Conservation (phyloP, 2,329 filamentous ascomycete genomes). For the Diaporthe longicolla region DNA sequence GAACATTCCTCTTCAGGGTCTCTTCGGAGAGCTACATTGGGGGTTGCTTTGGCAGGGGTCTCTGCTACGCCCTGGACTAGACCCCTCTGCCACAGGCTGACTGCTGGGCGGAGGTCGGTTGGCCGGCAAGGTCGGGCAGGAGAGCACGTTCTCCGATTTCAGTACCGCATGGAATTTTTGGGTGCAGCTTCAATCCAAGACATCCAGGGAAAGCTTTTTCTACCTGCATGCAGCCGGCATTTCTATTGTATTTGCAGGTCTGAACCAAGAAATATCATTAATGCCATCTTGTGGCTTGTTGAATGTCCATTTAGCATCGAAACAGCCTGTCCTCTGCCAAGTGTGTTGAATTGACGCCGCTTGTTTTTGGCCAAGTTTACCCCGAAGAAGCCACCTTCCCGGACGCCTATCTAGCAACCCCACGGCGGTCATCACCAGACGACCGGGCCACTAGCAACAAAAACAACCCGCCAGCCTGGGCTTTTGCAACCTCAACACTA, state of each 20-base stretch:
- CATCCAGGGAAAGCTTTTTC: background rate
- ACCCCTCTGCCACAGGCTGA: background rate
- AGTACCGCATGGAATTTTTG: constrained; percentile 1
- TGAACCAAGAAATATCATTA: background rate
- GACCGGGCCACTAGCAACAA: background rate
- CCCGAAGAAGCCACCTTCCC: constrained; percentile 41
- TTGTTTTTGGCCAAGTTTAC: background rate
- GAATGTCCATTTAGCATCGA: background rate
- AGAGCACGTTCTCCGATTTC: constrained; percentile 6
- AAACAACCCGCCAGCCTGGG: background rate
- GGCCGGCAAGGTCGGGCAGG: constrained; percentile 19
- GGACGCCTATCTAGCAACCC: constrained; percentile 20
- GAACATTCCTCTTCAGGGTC: background rate
- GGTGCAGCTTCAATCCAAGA: constrained; percentile 15
- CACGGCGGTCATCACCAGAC: constrained; percentile 29
- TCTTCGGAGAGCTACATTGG: constrained; percentile 7
- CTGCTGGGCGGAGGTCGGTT: constrained; percentile 18
- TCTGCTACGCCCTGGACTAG: background rate
- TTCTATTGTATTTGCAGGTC: background rate
- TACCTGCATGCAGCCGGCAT: background rate
- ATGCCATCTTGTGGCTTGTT: too few species aligned
- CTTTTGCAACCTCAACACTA: background rate
- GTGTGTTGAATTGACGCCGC: constrained; percentile 7
- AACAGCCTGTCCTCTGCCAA: background rate
- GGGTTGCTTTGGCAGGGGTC: constrained; percentile 22